Conservation (phyloP, 805 yeast genomes). For the Diddensiella transvaalensis region DNA sequence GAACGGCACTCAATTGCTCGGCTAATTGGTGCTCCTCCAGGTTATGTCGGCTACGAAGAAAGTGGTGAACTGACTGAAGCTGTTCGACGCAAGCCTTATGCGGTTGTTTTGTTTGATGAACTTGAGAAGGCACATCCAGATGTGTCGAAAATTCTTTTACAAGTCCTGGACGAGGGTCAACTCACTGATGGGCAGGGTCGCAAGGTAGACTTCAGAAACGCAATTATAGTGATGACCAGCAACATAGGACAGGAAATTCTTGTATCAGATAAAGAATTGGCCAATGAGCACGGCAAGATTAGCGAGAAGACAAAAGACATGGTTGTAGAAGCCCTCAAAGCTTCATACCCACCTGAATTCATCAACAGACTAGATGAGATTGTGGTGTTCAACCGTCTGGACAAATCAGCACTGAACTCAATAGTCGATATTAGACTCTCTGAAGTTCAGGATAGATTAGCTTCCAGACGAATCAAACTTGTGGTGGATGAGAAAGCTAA, state of each 20-base stretch:
- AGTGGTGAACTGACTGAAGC: constrained; percentile 95
- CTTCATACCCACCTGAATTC: constrained; percentile 88
- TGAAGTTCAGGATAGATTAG: constrained; percentile 76
- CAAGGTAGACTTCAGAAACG: constrained; percentile 88
- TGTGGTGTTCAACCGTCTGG: constrained; percentile 86
- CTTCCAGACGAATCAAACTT: constrained; percentile 69
- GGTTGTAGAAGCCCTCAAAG: constrained; percentile 67
- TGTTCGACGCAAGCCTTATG: constrained; percentile 89
- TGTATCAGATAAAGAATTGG: constrained; percentile 53
- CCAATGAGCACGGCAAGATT: constrained; percentile 54
- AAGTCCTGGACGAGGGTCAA: constrained; percentile 92
- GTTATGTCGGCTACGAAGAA: constrained; percentile 93
- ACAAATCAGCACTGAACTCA: constrained; percentile 65
- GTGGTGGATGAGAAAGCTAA: constrained; percentile 61
- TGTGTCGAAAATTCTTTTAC: constrained; percentile 83
- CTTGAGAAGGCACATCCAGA: constrained; percentile 97
- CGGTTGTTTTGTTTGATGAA: constrained; percentile 91
- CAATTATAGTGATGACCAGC: constrained; percentile 94
- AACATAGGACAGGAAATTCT: constrained; percentile 93
- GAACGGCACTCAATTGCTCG: constrained; percentile 89
- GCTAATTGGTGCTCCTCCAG: constrained; percentile 96
- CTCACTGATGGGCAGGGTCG: constrained; percentile 95
- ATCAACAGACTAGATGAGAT: constrained; percentile 91
- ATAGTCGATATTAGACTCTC: constrained; percentile 81
- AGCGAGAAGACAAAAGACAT: constrained; percentile 48